Percentiles rank a stretch among this genome's conserved stretches.
Conservation (phyloP, 306 rosid species). For the Purshia tridentata region DNA sequence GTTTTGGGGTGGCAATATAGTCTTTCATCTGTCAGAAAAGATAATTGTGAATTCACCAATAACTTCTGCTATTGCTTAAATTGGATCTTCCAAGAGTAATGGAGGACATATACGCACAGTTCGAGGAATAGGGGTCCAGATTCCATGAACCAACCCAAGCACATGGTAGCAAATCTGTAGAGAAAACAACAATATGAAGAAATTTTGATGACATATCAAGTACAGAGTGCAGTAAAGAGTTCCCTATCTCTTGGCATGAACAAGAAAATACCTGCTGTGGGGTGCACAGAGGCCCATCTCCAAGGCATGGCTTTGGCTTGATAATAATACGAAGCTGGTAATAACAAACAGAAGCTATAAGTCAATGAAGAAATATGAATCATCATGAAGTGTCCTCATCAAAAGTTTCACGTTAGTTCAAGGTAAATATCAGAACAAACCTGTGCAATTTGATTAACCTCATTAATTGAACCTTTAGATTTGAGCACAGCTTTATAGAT, state of each 20-base stretch:
- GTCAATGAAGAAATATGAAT: constrained; percentile 35
- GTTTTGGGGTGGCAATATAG: constrained; percentile 96
- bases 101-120: constrained; percentile 56
- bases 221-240: constrained; percentile 24
- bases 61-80: neutral
- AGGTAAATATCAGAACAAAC: constrained; percentile 45
- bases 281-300: constrained; percentile 84
- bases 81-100: constrained; percentile 32
- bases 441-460: constrained; percentile 94
- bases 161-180: constrained; percentile 95
- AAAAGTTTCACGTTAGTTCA: constrained; percentile 25
- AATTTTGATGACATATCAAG: constrained; percentile 13
- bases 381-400: constrained; percentile 22
- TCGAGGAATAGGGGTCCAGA: constrained; percentile 99
- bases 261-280: constrained; percentile 71
- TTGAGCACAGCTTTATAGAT: constrained; percentile 78
- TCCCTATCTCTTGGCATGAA: constrained; percentile 17
- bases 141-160: constrained; percentile 88
- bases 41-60: neutral
- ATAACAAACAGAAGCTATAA: constrained; percentile 30
- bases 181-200: constrained; percentile 31
- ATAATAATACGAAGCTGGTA: constrained; percentile 84
- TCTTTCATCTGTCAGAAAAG: constrained; percentile 69
- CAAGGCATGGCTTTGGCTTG: constrained; percentile 78
- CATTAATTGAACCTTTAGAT: constrained; percentile 74